Conservation (phyloP, 768 basidiomycete species). For the Leucogyrophana mollusca region DNA sequence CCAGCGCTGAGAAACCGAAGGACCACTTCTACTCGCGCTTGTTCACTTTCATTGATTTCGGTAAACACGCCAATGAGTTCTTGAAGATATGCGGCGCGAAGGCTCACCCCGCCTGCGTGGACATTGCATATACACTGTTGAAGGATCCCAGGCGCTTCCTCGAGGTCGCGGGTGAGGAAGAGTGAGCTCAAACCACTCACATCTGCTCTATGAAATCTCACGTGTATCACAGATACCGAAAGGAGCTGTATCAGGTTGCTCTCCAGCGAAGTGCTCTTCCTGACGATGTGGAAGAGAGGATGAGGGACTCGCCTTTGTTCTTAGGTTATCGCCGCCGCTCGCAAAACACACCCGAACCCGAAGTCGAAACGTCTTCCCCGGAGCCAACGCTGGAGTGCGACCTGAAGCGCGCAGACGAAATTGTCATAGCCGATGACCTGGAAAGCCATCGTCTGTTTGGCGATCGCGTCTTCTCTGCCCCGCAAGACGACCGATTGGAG, state of each 20-base stretch:
- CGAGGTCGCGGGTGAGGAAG: constrained; percentile 48
- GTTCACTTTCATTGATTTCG: constrained; percentile 86
- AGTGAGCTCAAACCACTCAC: constrained; percentile 38
- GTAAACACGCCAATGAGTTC: constrained; percentile 71
- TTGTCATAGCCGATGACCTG: constrained; percentile 81
- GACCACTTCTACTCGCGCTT: constrained; percentile 69
- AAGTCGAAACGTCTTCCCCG: constrained; percentile 25
- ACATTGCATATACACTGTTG: constrained; percentile 65
- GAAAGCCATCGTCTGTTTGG: constrained; percentile 73
- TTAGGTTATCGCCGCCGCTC: constrained; percentile 62
- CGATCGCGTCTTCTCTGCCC: constrained; percentile 65
- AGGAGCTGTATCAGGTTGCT: constrained; percentile 78
- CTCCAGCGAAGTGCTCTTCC: constrained; percentile 56
- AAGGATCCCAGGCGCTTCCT: constrained; percentile 67
- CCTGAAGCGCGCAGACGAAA: constrained; percentile 59
- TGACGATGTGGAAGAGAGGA: constrained; percentile 37
- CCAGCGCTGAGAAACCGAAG: constrained; percentile 34
- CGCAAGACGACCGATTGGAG: constrained; percentile 89
- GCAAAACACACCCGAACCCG: constrained; percentile 27
- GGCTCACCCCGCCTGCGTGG: constrained; percentile 77
- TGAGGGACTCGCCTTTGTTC: constrained; percentile 69
- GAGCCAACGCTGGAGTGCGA: constrained; percentile 47
- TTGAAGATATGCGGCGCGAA: constrained; percentile 82
- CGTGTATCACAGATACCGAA: constrained; percentile 58
- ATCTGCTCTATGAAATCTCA: background rate